Conservation (phyloP, 768 basidiomycete genomes). For the Crepidotus variabilis region DNA sequence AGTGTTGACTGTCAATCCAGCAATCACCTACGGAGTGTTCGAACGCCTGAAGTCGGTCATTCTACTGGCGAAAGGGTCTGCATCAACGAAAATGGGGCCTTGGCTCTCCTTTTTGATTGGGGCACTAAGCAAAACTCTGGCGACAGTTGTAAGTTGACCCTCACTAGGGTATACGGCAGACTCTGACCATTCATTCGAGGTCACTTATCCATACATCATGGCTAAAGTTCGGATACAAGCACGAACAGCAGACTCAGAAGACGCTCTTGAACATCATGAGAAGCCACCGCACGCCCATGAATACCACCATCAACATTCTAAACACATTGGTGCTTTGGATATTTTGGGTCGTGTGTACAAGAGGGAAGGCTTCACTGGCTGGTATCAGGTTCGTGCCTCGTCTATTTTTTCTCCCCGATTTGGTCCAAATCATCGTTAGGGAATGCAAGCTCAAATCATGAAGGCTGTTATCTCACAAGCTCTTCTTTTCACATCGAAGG, state of each 20-base stretch:
- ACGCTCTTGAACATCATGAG: conserved; percentile 36
- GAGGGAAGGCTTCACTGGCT: conserved; percentile 82
- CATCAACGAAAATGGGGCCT: conserved; percentile 66
- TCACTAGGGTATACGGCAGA: not conserved
- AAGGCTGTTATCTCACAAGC: conserved; percentile 97
- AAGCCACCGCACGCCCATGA: conserved; percentile 32
- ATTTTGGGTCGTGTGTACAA: conserved; percentile 69
- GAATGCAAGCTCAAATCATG: conserved; percentile 93
- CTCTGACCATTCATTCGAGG: conserved; percentile 37
- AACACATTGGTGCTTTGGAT: conserved; percentile 71
- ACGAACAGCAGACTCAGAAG: conserved; percentile 57
- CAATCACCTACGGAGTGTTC: conserved; percentile 94
- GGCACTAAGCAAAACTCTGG: conserved; percentile 90
- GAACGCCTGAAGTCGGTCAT: conserved; percentile 84
- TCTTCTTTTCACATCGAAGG: conserved; percentile 94
- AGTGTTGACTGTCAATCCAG: conserved; percentile 95
- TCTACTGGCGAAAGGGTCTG: conserved; percentile 48
- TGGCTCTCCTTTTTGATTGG: conserved; percentile 83
- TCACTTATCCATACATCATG: conserved; percentile 95
- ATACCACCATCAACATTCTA: conserved; percentile 40
- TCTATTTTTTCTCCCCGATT: not conserved
- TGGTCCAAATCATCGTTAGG: conserved; percentile 41
- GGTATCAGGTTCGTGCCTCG: conserved; percentile 80
- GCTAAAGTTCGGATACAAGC: conserved; percentile 96
- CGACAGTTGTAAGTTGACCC: conserved; percentile 73